phyloP scores from a whole-genome alignment of 257 asterid species.

The Solanum tarijense region DNA sequence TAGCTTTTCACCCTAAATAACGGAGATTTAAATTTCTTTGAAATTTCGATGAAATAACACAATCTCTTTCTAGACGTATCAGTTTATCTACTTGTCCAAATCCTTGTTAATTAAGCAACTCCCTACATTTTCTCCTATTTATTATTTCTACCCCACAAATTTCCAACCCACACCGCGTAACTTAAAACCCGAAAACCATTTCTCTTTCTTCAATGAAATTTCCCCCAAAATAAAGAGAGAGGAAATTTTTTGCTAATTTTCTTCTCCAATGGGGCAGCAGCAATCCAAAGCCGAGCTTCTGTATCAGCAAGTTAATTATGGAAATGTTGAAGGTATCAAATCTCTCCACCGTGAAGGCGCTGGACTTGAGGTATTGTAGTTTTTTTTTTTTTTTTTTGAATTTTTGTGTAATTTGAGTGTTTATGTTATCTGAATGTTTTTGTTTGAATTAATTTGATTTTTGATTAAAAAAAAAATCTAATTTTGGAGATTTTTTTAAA shows the following conservation, averaged over 20 bases:
- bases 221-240: neutral
- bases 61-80: neutral
- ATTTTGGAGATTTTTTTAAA: neutral
- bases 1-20: too few relatives aligned
- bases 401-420: neutral
- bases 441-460: neutral
- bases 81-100: neutral
- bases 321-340: slow-evolving; percentile 68
- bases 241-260: neutral
- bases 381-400: neutral
- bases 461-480: neutral
- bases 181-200: neutral
- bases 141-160: slow-evolving; percentile 4
- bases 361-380: slow-evolving; percentile 66
- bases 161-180: neutral
- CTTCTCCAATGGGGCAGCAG: slow-evolving; percentile 60
- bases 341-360: slow-evolving; percentile 80
- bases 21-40: neutral
- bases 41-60: neutral
- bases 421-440: neutral
- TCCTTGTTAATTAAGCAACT: slow-evolving; percentile 21
- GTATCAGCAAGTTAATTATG: slow-evolving; percentile 71
- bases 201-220: neutral
- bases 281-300: slow-evolving; percentile 76
- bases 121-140: slow-evolving; percentile 13